Percentiles rank a stretch among this genome's conserved stretches.
phyloP scores from a whole-genome alignment of 2,329 filamentous ascomycete genomes.

The Hortaea werneckii region DNA sequence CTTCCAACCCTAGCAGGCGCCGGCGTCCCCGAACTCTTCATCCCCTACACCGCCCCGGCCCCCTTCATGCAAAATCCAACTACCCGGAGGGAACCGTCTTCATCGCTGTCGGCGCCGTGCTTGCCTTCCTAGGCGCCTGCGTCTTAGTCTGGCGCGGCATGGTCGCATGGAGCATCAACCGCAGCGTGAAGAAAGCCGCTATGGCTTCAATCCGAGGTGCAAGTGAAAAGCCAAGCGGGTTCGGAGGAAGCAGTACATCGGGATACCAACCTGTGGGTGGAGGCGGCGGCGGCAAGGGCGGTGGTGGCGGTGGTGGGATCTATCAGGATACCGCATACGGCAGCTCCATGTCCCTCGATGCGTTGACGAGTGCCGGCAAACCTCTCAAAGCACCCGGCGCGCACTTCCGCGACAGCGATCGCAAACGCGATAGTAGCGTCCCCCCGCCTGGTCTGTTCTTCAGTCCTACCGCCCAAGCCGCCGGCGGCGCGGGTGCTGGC shows the following conservation, averaged over 20 bases:
- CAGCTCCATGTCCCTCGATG: conserved; percentile 48
- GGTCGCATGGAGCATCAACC: conserved; percentile 82
- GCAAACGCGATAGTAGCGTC: conserved; percentile 26
- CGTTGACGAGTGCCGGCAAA: conserved; percentile 32
- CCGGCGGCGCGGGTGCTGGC: conserved; percentile 20
- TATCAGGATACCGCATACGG: conserved; percentile 38
- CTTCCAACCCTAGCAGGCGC: conserved; percentile 48
- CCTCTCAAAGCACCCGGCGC: conserved; percentile 17
- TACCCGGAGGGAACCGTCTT: conserved; percentile 91
- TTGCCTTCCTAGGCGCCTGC: conserved; percentile 72
- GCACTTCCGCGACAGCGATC: conserved; percentile 14
- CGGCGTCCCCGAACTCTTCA: conserved; percentile 57
- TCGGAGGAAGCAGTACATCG: conserved; percentile 18
- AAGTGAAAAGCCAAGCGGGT: conserved; percentile 23
- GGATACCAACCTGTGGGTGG: background rate
- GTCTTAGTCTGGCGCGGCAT: conserved; percentile 81
- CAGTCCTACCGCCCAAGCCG: conserved; percentile 71
- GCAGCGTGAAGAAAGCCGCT: conserved; percentile 80
- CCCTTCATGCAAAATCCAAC: conserved; percentile 82
- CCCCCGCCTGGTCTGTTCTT: conserved; percentile 77
- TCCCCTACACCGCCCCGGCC: conserved; percentile 74
- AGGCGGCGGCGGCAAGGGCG: background rate
- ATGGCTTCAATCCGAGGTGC: conserved; percentile 50
- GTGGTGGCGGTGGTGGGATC: conserved; percentile 17
- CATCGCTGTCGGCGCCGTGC: conserved; percentile 80